Conservation (phyloP, 148 eudicot genomes). For the Heliamphora exappendiculata region DNA sequence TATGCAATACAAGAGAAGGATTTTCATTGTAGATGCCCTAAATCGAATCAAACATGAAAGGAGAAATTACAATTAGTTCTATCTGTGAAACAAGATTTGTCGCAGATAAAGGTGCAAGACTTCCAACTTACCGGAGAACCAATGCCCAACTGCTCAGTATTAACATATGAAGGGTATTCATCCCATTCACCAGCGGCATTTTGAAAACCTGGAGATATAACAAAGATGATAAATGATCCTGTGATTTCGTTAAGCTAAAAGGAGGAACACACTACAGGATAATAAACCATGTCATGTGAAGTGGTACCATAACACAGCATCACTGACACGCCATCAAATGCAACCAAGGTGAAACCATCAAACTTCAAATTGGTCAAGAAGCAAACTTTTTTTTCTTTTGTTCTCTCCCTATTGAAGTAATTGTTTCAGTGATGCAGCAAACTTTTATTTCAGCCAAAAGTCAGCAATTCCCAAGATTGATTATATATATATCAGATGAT, state of each 20-base stretch:
- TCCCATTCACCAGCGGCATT: conserved; percentile 12
- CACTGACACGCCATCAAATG: not conserved
- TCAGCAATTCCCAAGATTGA: not conserved
- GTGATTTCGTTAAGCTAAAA: not conserved
- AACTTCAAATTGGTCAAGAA: not conserved
- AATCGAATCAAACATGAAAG: not conserved
- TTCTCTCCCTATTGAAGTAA: not conserved
- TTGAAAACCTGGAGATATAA: conserved; percentile 11
- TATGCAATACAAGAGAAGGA: conserved; percentile 8
- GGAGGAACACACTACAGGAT: not conserved
- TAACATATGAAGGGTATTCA: conserved; percentile 5
- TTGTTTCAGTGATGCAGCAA: not conserved
- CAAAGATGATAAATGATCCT: not conserved
- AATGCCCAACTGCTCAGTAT: conserved; percentile 7
- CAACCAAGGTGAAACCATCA: not conserved
- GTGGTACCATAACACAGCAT: not conserved
- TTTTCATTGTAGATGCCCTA: conserved; percentile 10
- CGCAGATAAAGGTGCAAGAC: not conserved
- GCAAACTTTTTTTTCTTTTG: not conserved
- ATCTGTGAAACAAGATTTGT: not conserved
- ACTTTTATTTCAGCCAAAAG: not conserved
- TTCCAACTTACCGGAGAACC: conserved; percentile 16
- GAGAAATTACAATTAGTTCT: not conserved
- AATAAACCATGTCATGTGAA: not conserved
- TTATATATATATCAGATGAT: too few relatives aligned